Base-by-base conservation (phyloP, 2,329 filamentous ascomycete species). In the Exophiala lecanii-corni region DNA sequence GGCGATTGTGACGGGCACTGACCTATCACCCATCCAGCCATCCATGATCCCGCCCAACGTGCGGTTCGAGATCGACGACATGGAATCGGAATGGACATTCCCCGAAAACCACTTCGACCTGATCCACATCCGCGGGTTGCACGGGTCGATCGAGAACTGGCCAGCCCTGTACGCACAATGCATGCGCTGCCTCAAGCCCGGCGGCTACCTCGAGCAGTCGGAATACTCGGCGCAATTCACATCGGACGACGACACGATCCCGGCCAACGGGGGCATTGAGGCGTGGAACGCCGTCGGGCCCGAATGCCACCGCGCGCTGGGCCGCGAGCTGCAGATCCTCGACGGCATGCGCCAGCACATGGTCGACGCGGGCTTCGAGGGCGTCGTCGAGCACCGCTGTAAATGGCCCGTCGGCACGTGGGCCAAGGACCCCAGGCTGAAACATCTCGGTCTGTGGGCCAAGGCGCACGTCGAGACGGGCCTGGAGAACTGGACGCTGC, bases 71-170 rank as follows among this genome's bases (percentile, higher is more conserved):
- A 67, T 80, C 9, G 77, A 81, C 45, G 77, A 81, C 49, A 67
- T 74, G 18, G 76, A 81, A 58, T 69, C 68, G 43, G 66, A 69
- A 3, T 81, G 77, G 77, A 58, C 78, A 12, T 71, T 77, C 47
- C 72, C 4, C 55, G 53, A 59, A 3, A 70, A 77, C 46, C 68
- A 73, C 39, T 81, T 79, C 41, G 77, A 82, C 57, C 79, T 78
- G 43, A 71, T 82, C 31, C 78, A 82, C 55, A 71, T 73, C 13
- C 69, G 79, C 4, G 71, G 76, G 40, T 73, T 75, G 1, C 72
- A 74, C 12, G 71, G 75, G 65, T 73, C 71, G 2, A 73, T 81
- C 43, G 72, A 68, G 37, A 68, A 81, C 54, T 81, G 76, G 76
- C 66, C 66, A 5, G 43, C 33, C 10, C 36, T 56, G 26, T 46